A percentile compares a stretch with the other conserved stretches of the same genome.
phyloP scores from a whole-genome alignment of 2,329 filamentous ascomycete genomes.

The Fusarium fujikuroi region DNA sequence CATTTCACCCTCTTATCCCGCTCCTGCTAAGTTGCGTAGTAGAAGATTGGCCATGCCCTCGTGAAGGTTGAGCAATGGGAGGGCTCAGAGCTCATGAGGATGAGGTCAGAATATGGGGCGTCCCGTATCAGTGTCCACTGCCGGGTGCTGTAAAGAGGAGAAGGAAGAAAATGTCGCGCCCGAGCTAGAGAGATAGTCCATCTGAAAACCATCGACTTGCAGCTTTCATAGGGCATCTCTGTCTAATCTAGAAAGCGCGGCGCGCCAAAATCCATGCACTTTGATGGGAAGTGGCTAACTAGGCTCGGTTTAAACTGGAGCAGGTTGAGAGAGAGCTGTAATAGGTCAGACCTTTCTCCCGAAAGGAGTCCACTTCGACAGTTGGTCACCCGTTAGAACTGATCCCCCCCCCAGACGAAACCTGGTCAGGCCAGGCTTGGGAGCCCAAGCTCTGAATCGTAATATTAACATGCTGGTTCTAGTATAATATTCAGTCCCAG shows the following conservation, averaged over 20 bases:
- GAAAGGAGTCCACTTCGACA: conserved; percentile 38
- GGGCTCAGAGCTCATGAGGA: conserved; percentile 25
- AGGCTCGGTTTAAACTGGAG: conserved; percentile 33
- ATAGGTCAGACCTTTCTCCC: conserved; percentile 39
- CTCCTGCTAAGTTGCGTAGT: not conserved
- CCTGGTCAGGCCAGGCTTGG: conserved; percentile 20
- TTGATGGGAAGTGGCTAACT: conserved; percentile 35
- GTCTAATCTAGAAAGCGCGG: conserved; percentile 21
- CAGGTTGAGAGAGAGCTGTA: conserved; percentile 26
- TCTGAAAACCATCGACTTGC: conserved; percentile 38
- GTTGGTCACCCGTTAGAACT: conserved; percentile 44
- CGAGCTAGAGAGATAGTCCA: conserved; percentile 36
- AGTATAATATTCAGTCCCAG: conserved; percentile 26
- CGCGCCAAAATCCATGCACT: conserved; percentile 41
- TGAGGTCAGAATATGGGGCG: conserved; percentile 39
- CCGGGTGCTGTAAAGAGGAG: conserved; percentile 21
- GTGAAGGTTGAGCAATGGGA: conserved; percentile 30
- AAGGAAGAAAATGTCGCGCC: conserved; percentile 31
- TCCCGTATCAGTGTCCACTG: conserved; percentile 24
- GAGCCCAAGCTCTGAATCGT: conserved; percentile 24
- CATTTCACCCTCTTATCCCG: conserved; percentile 15
- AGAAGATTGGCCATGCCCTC: conserved; percentile 10
- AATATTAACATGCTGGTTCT: conserved; percentile 35
- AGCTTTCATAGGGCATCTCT: conserved; percentile 40
- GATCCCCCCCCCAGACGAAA: conserved; percentile 45